Evolutionary conservation across 768 basidiomycete species (phyloP), one percentile per base, ranked within the genome.

Genomic region (Boletellus ananiceps): DNA sequence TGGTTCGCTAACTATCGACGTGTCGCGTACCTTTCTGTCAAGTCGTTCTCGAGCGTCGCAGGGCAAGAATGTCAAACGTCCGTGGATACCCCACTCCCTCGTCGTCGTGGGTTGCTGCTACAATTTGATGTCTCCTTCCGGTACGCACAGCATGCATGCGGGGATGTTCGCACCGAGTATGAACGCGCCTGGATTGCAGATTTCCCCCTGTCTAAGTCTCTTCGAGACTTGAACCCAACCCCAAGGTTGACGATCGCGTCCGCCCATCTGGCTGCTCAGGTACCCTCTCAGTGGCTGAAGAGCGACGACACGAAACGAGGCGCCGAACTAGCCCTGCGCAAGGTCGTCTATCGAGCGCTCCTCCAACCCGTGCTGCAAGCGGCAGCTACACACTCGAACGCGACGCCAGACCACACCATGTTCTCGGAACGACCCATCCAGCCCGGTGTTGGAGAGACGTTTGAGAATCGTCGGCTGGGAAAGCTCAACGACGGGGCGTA

Each of bases 41-140:
- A 56, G 55, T 66, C 62, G 49, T 27, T 44, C 41, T n/a, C 50
- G 42, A 43, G 35, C 18, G 50, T 44, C 44, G 52, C 53, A 31
- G 35, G 13, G 21, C 41, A 29, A 40, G 34, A 35, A 31, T 36
- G 36, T 37, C 18, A 27, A 25, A 16, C 25, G n/a, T 18, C 14
- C 9, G 35, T 87, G 85, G 86, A 65, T 57, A 37, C 73, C 81
- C 5, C 69, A 72, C 14, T 80, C 72, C 2, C 70, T 79, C 1
- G 74, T 86, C 37, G 74, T 81, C 8, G 86, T 88, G 14, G 86
- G 88, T 3, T 90, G 88, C 52, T 90, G 88, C 63, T 90, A 89
- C 64, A 88, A 89, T 60, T 71, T 86, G 54, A 76, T 88, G 69
- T 66, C 71, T 27, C 66, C 74, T 11, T 63, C 71, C 58, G 83